Evolutionary conservation across 108 stramenopile genomes (phyloP).

Genomic region (Pseudonitzschia multistriata): DNA sequence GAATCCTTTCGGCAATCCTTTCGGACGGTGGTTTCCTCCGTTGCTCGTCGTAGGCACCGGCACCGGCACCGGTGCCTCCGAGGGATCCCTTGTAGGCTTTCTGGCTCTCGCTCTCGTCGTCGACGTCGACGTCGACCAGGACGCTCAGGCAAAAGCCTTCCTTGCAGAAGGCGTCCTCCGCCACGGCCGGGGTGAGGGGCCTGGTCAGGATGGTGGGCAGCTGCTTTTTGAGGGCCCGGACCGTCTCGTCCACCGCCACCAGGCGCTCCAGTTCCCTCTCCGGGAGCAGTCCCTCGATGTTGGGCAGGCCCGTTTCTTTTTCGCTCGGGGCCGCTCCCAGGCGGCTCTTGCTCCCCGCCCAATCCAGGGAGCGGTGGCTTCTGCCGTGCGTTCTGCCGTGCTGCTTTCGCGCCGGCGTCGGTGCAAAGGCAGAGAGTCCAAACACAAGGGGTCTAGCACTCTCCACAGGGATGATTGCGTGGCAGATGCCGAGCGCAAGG

Average conservation of each 20-base stretch:
- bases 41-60: neutral
- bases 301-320: neutral
- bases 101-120: neutral
- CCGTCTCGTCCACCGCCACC: constrained; percentile 19
- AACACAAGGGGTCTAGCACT: no score
- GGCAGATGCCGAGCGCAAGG: no score
- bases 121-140: neutral
- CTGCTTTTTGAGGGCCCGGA: constrained; percentile 20
- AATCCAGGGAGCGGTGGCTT: no score
- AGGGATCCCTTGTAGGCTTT: neutral
- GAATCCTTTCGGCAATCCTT: neutral
- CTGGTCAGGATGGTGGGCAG: constrained; percentile 24
- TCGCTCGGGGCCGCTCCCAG: no score
- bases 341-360: no score
- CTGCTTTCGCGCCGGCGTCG: neutral
- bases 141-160: constrained; percentile 2
- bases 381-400: neutral
- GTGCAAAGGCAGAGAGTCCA: no score
- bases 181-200: constrained; percentile 17
- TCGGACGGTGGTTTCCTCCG: neutral
- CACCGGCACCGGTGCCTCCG: neutral
- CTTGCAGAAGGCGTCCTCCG: constrained; percentile 9
- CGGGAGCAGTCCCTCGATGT: neutral
- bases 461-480: no score
- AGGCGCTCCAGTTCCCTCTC: constrained; percentile 20